These are phyloP conservation scores for Venturia nashicola DNA, from an alignment of 2,329 filamentous ascomycete species.

Conservation along the genomic window DNA sequence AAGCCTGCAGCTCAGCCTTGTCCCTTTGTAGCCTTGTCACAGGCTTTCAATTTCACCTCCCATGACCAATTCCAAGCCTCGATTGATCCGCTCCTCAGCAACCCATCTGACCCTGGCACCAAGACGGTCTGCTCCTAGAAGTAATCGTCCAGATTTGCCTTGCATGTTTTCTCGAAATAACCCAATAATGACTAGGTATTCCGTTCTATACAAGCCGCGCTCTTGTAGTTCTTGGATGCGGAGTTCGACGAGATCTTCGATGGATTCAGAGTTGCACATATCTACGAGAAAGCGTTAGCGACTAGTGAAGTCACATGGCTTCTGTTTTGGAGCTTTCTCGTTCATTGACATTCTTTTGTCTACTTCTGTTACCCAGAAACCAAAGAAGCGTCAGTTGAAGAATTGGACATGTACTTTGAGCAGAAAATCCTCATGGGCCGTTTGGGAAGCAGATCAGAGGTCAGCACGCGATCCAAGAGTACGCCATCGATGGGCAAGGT, in stretches of 20 bases:
- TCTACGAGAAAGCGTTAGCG: neutral
- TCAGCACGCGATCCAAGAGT: neutral
- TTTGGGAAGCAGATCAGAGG: constrained; percentile 1
- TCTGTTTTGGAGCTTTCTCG: constrained; percentile 2
- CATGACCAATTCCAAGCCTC: no score
- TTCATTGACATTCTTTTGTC: constrained; percentile 2
- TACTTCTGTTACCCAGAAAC: constrained; percentile 3
- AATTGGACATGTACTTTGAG: constrained; percentile 4
- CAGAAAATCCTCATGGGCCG: neutral
- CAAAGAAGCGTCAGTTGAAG: constrained; percentile 2
- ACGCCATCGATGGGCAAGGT: neutral
- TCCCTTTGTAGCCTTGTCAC: no score
- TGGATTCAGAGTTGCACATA: neutral
- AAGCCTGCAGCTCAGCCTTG: no score
- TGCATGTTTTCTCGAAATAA: constrained; percentile 45
- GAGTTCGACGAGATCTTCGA: constrained; percentile 47
- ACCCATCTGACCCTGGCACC: neutral
- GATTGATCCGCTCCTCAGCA: no score
- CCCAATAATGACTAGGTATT: constrained; percentile 36
- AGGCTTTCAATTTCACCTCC: no score
- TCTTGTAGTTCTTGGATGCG: constrained; percentile 48
- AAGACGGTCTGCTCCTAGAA: neutral
- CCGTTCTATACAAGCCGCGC: constrained; percentile 40
- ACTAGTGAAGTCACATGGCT: neutral
- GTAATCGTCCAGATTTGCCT: constrained; percentile 27